Evolutionary conservation across 2,329 filamentous ascomycete species (phyloP).

Genomic region (Pseudopyricularia cyperi): DNA sequence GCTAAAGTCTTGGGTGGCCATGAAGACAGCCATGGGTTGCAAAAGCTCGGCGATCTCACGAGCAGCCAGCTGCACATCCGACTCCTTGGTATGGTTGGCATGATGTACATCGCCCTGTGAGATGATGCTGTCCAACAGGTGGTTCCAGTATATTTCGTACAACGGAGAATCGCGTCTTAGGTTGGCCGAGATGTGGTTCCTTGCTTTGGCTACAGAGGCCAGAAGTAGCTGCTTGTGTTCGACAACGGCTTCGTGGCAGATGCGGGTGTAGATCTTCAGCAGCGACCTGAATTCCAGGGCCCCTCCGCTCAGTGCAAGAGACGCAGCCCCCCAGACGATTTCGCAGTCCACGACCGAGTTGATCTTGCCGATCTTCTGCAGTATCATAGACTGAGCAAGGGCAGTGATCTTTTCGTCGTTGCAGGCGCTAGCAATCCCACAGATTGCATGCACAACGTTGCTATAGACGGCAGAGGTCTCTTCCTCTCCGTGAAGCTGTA

Average conservation of each 20-base stretch:
- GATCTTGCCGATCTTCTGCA: slow-evolving; percentile 89
- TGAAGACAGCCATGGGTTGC: slow-evolving; percentile 73
- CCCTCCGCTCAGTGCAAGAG: slow-evolving; percentile 63
- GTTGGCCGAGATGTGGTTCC: slow-evolving; percentile 62
- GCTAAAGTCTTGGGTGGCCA: slow-evolving; percentile 51
- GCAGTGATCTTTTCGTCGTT: slow-evolving; percentile 87
- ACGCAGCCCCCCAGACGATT: slow-evolving; percentile 72
- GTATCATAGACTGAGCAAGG: slow-evolving; percentile 82
- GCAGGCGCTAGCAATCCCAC: slow-evolving; percentile 70
- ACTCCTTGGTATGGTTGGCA: slow-evolving; percentile 57
- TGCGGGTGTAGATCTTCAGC: slow-evolving; percentile 67
- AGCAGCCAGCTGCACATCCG: slow-evolving; percentile 70
- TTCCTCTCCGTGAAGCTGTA: slow-evolving; percentile 63
- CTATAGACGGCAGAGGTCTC: slow-evolving; percentile 66
- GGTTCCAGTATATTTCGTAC: slow-evolving; percentile 71
- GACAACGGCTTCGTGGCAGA: slow-evolving; percentile 60
- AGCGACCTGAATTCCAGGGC: slow-evolving; percentile 74
- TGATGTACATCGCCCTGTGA: slow-evolving; percentile 81
- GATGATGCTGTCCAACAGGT: slow-evolving; percentile 76
- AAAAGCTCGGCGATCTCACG: slow-evolving; percentile 80
- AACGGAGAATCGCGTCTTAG: slow-evolving; percentile 57
- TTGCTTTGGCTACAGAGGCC: slow-evolving; percentile 67
- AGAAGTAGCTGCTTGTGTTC: slow-evolving; percentile 55
- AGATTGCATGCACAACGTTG: slow-evolving; percentile 91
- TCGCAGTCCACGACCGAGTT: slow-evolving; percentile 68